Conservation (phyloP, 2,329 filamentous ascomycete genomes). For the Phialophora verrucosa region DNA sequence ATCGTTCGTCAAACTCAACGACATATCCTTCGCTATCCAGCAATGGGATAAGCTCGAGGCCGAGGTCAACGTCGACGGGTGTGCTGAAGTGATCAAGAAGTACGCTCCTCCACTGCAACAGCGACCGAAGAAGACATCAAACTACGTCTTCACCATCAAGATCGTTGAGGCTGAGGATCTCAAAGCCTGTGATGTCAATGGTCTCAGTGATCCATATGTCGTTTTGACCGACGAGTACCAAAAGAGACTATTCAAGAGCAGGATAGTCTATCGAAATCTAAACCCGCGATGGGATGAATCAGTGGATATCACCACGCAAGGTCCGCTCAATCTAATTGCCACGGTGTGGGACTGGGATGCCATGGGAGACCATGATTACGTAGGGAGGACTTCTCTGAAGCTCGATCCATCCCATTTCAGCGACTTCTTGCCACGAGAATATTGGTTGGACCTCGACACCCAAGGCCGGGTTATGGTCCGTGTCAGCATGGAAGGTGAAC, state of each 20-base stretch:
- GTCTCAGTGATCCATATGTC: constrained; percentile 93
- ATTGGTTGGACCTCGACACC: constrained; percentile 96
- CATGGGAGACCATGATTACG: constrained; percentile 95
- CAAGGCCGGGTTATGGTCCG: constrained; percentile 87
- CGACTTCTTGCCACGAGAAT: constrained; percentile 93
- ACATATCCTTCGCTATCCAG: constrained; percentile 91
- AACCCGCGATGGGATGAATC: constrained; percentile 98
- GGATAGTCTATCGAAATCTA: constrained; percentile 85
- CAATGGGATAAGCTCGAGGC: constrained; percentile 90
- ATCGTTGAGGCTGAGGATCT: constrained; percentile 97
- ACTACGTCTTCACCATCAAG: constrained; percentile 98
- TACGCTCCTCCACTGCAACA: constrained; percentile 74
- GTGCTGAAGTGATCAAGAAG: constrained; percentile 78
- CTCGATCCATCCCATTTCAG: constrained; percentile 97
- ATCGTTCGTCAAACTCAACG: constrained; percentile 98
- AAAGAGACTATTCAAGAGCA: constrained; percentile 92
- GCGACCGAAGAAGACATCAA: constrained; percentile 72
- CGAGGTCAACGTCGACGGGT: constrained; percentile 88
- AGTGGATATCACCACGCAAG: constrained; percentile 91
- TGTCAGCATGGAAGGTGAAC: constrained; percentile 97
- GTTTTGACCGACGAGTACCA: constrained; percentile 97
- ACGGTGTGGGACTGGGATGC: constrained; percentile 99
- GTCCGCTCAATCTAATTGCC: constrained; percentile 90
- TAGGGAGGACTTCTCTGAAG: constrained; percentile 94
- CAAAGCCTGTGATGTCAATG: constrained; percentile 96